phyloP scores from a whole-genome alignment of 805 yeast genomes.

The Yarrowia hollandica region DNA sequence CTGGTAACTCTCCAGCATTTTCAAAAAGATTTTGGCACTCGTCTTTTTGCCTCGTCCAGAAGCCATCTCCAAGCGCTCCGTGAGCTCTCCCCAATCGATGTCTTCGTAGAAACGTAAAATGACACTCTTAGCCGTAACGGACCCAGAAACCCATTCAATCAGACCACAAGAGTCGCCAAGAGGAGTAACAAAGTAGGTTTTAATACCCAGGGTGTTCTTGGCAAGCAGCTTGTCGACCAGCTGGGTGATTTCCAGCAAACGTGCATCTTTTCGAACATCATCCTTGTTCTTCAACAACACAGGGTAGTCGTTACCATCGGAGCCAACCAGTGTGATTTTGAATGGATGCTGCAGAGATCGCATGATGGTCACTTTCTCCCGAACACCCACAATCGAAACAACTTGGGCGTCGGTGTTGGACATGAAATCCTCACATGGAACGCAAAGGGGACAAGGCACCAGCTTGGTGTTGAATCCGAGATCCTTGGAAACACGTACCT shows the following conservation, averaged over 20 bases:
- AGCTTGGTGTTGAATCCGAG: conserved; percentile 14
- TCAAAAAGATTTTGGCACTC: conserved; percentile 38
- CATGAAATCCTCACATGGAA: conserved; percentile 37
- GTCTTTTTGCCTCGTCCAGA: conserved; percentile 32
- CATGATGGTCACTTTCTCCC: conserved; percentile 66
- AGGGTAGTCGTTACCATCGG: conserved; percentile 71
- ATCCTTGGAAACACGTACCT: not conserved
- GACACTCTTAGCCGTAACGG: conserved; percentile 68
- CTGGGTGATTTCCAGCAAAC: conserved; percentile 87
- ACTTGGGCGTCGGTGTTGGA: conserved; percentile 32
- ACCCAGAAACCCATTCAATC: conserved; percentile 84
- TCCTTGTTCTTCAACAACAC: conserved; percentile 83
- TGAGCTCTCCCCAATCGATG: conserved; percentile 35
- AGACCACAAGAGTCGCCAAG: conserved; percentile 83
- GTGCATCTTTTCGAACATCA: conserved; percentile 93
- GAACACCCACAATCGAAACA: conserved; percentile 62
- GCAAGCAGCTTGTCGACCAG: conserved; percentile 74
- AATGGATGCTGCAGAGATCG: conserved; percentile 86
- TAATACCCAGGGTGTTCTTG: conserved; percentile 63
- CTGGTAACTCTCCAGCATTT: conserved; percentile 41
- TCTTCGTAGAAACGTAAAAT: conserved; percentile 48
- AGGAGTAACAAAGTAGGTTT: conserved; percentile 86
- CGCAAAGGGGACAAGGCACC: conserved; percentile 32
- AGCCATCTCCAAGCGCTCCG: conserved; percentile 31
- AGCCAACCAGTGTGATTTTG: conserved; percentile 70